Base-by-base conservation (phyloP, 2,329 filamentous ascomycete species). In the Cercospora nicotianae region DNA sequence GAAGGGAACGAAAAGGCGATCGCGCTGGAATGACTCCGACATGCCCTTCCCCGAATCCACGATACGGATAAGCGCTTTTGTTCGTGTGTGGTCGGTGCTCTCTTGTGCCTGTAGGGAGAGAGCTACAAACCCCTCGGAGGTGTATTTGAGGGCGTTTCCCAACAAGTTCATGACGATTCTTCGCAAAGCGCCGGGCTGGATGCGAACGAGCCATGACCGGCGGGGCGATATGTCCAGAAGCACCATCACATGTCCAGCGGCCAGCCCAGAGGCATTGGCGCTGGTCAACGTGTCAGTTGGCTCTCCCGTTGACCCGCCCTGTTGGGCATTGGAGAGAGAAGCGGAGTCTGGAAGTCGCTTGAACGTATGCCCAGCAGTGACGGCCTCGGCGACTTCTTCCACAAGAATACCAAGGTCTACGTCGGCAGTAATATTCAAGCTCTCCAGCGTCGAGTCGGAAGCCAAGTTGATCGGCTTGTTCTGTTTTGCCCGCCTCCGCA, bases 301-400 rank as follows among this genome's bases (percentile, higher is more conserved):
- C 30, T 45, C 30, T 16, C 57, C 45, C 16, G 30, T 1, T 9
- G 26, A 7, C 9, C 67, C 42, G 5, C 28, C 36, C 60, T 59
- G 39, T 16, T 60, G 63, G 4, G 58, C 45, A 33, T 36, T 70
- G 8, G 70, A 68, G 3, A 69, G 55, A 39, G 64, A 65, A 2
- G 42, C 59, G 28, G 53, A 48, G 26, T 71, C 63, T 61, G 66
- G 68, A 9, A 73, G 70, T 31, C 74, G 73, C 60, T 75, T 79
- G 71, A 82, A 82, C 0, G 77, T 77, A 48, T 86, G 83, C 0
- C 85, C 85, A 3, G 85, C 79, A 64, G 82, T 84, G 4, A 87
- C 84, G 0, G 84, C 85, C 69, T 87, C 85, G 4, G 84, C 82
- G 0, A 86, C 85, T 69, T 87, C 85, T 73, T 86, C 84, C 1